phyloP scores from a whole-genome alignment of 345 rosid genomes.

The rapeseed (Brassica napus) region Da-Ae NC_063451.1:46506001-46506500 shows the following conservation, averaged over 20 bases:
- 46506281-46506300: background rate
- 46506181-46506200: constrained; percentile 3
- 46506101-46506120: constrained; percentile 12
- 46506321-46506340: constrained; percentile 14
- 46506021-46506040: background rate
- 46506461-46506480: constrained; percentile 82
- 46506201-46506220: constrained; percentile 35
- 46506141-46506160: background rate
- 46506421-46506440: constrained; percentile 29
- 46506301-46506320: background rate
- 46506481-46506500: constrained; percentile 45
- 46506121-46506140: background rate
- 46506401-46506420: constrained; percentile 62
- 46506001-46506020: background rate
- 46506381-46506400: constrained; percentile 56
- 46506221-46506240: constrained; percentile 39
- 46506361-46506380: constrained; percentile 75
- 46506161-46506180: constrained; percentile 1
- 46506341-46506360: constrained; percentile 73
- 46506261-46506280: constrained; percentile 20
- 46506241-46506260: constrained; percentile 39
- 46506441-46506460: constrained; percentile 52
- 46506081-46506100: background rate
- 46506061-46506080: background rate
- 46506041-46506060: background rate